Evolutionary conservation across 2,329 filamentous ascomycete genomes (phyloP), one percentile per base, ranked within the genome.

Genomic region (Aspergillus tubingensis): DNA sequence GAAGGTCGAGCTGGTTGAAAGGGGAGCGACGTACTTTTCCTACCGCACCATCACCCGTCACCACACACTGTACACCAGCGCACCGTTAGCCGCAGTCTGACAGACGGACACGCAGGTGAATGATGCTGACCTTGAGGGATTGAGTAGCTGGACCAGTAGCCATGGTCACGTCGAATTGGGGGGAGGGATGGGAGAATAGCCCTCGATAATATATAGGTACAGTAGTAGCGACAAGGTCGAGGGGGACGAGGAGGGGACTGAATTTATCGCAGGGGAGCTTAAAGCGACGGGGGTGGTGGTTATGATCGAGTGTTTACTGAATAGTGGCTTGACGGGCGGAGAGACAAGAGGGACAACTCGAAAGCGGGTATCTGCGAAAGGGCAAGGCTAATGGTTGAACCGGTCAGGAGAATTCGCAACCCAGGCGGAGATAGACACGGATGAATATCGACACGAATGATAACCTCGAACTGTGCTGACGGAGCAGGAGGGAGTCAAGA

Each of bases 31-130:
- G 80, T 81, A 96, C 93, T 87, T 99, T 99, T 80, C 95, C 95
- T 72, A 99, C 95, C 77, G 95, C 95, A 91, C 95, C 95, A 80
- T 99, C 95, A 82, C 95, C 95, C 65, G 95, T 98, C 76, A 99
- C 95, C 77, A 99, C 95, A 79, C 95, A 99, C 92, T 97, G 72
- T 64, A n/a, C 10, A 53, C 43, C 43, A 57, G 70, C 72, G 75
- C 76, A 5, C 68, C 67, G 74, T 80, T 76, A 78, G 74, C 70
- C 65, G 53, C 65, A 67, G 68, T 71, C 51, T 52, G 57, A 60
- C 47, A 50, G 52, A 61, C 52, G 30, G 51, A 62, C 36, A 54
- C 61, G 54, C 61, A 43, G 49, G 38, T 32, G 50, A 58, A 52
- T 52, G 59, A 52, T 52, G 62, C 67, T 82, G 82, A 95, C 92